A percentile compares a stretch with the other conserved stretches of the same genome.
Evolutionary conservation across 768 basidiomycete species (phyloP).

Genomic region (Kwoniella heveanensis): DNA sequence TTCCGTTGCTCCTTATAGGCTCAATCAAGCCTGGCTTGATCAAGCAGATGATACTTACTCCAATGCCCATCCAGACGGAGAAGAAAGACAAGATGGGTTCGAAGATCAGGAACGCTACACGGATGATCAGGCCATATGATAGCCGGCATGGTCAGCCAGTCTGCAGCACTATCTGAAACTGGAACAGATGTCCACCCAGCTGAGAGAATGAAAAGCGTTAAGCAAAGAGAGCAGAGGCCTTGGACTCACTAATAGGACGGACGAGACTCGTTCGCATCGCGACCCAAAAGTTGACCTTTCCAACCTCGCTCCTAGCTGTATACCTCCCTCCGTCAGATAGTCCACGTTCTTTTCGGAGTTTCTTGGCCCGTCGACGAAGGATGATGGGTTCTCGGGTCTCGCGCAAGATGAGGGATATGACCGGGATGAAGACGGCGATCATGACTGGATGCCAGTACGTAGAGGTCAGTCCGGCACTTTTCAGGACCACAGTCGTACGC

Average conservation of each 20-base stretch:
- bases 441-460: constrained; percentile 57
- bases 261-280: constrained; percentile 72
- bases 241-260: constrained; percentile 67
- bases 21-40: too few species aligned
- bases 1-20: too few species aligned
- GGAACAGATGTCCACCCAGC: too few species aligned
- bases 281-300: constrained; percentile 46
- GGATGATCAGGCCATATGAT: too few species aligned
- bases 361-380: constrained; percentile 66
- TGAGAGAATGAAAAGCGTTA: too few species aligned
- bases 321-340: constrained; percentile 57
- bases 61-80: constrained; percentile 60
- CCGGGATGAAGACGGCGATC: constrained; percentile 61
- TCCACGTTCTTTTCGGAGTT: constrained; percentile 68
- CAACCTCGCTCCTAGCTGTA: constrained; percentile 48
- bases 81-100: constrained; percentile 77
- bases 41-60: constrained; percentile 47
- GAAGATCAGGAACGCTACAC: constrained; percentile 66
- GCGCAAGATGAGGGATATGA: constrained; percentile 64
- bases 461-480: too few species aligned
- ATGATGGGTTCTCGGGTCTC: constrained; percentile 76
- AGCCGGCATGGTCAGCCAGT: too few species aligned
- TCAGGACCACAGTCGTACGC: too few species aligned
- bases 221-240: too few species aligned
- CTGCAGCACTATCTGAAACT: too few species aligned